A percentile compares a stretch with the other conserved stretches of the same genome.
phyloP scores from a whole-genome alignment of 306 rosid species.

The Castanea mollissima region DNA sequence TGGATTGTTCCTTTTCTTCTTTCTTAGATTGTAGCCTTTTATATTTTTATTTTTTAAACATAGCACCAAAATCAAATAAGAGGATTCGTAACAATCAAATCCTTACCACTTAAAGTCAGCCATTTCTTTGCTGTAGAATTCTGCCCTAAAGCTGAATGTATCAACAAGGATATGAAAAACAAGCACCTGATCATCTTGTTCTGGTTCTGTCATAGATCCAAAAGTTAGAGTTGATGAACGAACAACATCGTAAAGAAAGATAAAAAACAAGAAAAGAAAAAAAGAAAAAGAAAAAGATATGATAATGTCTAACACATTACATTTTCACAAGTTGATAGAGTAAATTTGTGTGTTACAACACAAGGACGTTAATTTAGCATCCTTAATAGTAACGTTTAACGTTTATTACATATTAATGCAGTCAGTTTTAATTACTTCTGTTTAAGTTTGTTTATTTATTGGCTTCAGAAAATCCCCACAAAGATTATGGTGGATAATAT shows the following conservation, averaged over 20 bases:
- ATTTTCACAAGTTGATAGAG: neutral
- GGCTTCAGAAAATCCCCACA: too few relatives aligned
- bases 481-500: too few relatives aligned
- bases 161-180: constrained; percentile 46
- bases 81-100: neutral
- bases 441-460: too few relatives aligned
- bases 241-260: neutral
- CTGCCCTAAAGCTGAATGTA: constrained; percentile 51
- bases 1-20: neutral
- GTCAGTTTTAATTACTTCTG: neutral
- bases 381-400: neutral
- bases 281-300: neutral
- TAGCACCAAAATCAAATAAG: neutral
- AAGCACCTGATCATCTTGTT: constrained; percentile 55
- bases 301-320: neutral
- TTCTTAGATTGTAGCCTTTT: neutral
- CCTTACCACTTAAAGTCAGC: constrained; percentile 72
- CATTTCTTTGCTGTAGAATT: constrained; percentile 38
- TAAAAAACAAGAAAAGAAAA: neutral
- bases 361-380: neutral
- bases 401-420: neutral
- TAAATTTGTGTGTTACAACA: neutral
- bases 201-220: constrained; percentile 35
- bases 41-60: neutral
- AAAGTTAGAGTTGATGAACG: neutral